phyloP scores from a whole-genome alignment of 2,329 filamentous ascomycete genomes.

The Neofusicoccum parvum region DNA sequence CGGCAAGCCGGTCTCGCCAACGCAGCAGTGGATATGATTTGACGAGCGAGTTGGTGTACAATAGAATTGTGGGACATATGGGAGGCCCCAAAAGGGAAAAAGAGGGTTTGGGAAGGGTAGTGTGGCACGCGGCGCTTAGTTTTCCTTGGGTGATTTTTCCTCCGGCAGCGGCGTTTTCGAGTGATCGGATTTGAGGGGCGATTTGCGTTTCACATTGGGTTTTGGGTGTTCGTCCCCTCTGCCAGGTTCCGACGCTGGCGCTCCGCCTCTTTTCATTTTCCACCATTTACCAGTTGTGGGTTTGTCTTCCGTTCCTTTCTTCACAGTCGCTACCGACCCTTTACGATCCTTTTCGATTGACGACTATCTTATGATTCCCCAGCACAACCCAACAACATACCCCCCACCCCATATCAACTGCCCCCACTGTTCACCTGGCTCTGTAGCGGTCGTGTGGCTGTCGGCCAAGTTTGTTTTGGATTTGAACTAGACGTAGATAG shows the following conservation, averaged over 20 bases:
- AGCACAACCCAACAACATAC: slow-evolving; percentile 5
- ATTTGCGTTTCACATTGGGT: slow-evolving; percentile 4
- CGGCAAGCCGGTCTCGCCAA: background rate
- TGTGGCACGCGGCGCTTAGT: background rate
- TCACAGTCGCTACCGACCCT: slow-evolving; percentile 15
- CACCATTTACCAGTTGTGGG: background rate
- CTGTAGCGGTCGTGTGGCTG: background rate
- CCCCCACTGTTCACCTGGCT: slow-evolving; percentile 4
- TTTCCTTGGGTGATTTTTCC: slow-evolving; percentile 4
- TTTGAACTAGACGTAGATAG: slow-evolving; percentile 15
- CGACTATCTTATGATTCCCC: slow-evolving; percentile 10
- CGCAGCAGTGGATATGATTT: slow-evolving; percentile 12
- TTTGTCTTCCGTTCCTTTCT: slow-evolving; percentile 2
- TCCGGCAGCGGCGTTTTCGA: slow-evolving; percentile 7
- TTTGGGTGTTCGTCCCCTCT: slow-evolving; percentile 1
- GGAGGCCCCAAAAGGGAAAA: background rate
- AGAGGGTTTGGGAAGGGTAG: background rate
- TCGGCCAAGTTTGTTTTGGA: slow-evolving; percentile 8
- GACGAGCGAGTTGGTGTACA: background rate
- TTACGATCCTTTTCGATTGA: slow-evolving; percentile 17
- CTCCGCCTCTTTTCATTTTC: background rate
- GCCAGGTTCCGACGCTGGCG: background rate
- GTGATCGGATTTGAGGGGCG: slow-evolving; percentile 7
- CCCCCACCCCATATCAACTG: background rate
- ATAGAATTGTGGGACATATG: slow-evolving; percentile 9